These are phyloP conservation scores for Centrapalus pauciflorus DNA, from an alignment of 129 eudicot species.

Conservation along the genomic window DNA sequence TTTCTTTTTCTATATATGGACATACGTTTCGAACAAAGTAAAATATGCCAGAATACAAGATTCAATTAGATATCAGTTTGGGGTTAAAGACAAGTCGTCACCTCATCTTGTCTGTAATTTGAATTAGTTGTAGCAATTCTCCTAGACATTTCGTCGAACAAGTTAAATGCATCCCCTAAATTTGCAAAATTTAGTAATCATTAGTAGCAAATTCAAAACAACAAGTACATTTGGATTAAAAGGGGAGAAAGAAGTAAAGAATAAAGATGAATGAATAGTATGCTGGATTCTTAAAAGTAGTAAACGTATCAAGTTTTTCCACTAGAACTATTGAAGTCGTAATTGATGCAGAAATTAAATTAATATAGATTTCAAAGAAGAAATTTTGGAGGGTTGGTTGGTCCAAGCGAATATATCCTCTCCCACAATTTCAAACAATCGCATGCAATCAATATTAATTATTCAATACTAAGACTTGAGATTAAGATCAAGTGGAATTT, in stretches of 20 bases:
- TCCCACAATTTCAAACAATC: background rate
- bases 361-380: background rate
- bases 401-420: conserved; percentile 4
- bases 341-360: conserved; percentile 1
- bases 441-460: background rate
- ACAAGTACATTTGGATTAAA: background rate
- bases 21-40: no score
- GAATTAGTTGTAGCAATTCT: background rate
- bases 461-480: background rate
- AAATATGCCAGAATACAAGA: no score
- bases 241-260: background rate
- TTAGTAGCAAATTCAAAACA: background rate
- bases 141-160: background rate
- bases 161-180: background rate
- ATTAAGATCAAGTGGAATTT: background rate
- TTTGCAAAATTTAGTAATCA: background rate
- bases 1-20: no score
- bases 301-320: conserved; percentile 13
- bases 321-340: background rate
- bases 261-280: no score
- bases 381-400: background rate
- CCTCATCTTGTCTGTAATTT: no score
- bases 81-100: no score
- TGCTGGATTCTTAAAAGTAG: background rate
- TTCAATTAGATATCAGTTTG: no score